A percentile compares a stretch with the other conserved stretches of the same genome.
Conservation (phyloP, 306 rosid species). For the Ormosia semicastrata region DNA sequence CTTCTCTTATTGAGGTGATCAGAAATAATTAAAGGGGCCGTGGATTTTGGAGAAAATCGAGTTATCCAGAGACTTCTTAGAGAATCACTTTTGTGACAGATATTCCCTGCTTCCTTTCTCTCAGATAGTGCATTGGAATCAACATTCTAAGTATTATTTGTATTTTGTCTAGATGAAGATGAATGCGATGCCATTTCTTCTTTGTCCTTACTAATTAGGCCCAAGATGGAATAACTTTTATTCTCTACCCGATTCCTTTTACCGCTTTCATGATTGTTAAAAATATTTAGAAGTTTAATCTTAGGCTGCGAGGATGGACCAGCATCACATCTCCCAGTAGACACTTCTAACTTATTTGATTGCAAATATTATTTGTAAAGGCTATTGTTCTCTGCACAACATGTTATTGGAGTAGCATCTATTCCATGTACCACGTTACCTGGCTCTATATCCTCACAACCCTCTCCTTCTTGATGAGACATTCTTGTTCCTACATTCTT, state of each 20-base stretch:
- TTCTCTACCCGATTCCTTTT: slow-evolving; percentile 31
- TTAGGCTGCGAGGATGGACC: slow-evolving; percentile 39
- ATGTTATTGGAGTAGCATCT: slow-evolving; percentile 57
- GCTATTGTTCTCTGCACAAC: slow-evolving; percentile 36
- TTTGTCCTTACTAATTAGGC: slow-evolving; percentile 37
- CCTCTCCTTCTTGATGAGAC: slow-evolving; percentile 36
- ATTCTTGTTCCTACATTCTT: slow-evolving; percentile 38
- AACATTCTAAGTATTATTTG: slow-evolving; percentile 35
- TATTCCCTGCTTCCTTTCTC: slow-evolving; percentile 43
- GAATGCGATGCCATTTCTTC: slow-evolving; percentile 49
- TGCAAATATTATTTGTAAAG: slow-evolving; percentile 22
- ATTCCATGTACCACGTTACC: slow-evolving; percentile 29
- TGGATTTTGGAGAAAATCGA: too few species aligned
- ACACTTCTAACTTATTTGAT: slow-evolving; percentile 33
- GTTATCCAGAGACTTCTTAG: too few species aligned
- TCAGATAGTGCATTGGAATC: slow-evolving; percentile 37
- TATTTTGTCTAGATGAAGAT: slow-evolving; percentile 47
- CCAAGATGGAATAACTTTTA: slow-evolving; percentile 34
- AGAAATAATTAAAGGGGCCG: too few species aligned
- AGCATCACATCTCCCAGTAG: slow-evolving; percentile 36
- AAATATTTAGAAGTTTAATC: slow-evolving; percentile 31
- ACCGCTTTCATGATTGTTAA: slow-evolving; percentile 41
- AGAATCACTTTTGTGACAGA: too few species aligned
- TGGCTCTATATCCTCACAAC: slow-evolving; percentile 42
- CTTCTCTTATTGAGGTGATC: too few species aligned